Base-by-base conservation (phyloP, 306 rosid species). In the Canavalia ensiformis region DNA sequence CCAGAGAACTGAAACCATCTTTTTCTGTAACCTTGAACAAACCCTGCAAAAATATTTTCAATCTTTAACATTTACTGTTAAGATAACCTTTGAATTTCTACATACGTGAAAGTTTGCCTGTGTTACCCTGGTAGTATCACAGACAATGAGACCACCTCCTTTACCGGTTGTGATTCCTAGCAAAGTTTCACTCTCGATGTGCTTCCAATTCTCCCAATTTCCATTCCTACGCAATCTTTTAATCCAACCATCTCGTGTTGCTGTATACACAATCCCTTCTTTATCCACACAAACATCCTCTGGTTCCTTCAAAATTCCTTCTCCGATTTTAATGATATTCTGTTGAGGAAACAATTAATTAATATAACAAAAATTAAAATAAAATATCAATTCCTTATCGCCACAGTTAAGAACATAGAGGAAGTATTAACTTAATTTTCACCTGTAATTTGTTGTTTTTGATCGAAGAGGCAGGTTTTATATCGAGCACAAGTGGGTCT, bases 171-270 rank as follows among this genome's bases (percentile, higher is more conserved):
- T 70, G 64, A 90, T 74, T 66, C 97, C 97, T 18, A 93, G 82
- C 59, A 90, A 45, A 67, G 80, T 34, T 1, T 45, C 5, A 39
- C 85, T 83, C n/a, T 88, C 85, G 0, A 79, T 62, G 84, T 77
- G 72, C 86, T 88, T 88, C 94, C 97, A 91, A 39, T 90, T 74
- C 85, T 93, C 93, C 91, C 74, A 90, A 4, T 74, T 25, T 50
- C 86, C 79, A 64, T 83, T 81, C 69, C 67, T 76, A 31, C 33
- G 85, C 44, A 92, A 33, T 74, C 85, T 88, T 78, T 75, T 86
- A 12, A 94, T 69, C 94, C 98, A 91, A 64, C 98, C 92, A 66
- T 90, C 93, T 73, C 94, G 74, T 1, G 88, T 88, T 2, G 89
- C 88, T 28, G 91, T 8, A 58, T 93, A 93, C 0, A 93, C 4